Evolutionary conservation across 805 yeast species (phyloP).

Genomic region (Starmerella riodocensis): DNA sequence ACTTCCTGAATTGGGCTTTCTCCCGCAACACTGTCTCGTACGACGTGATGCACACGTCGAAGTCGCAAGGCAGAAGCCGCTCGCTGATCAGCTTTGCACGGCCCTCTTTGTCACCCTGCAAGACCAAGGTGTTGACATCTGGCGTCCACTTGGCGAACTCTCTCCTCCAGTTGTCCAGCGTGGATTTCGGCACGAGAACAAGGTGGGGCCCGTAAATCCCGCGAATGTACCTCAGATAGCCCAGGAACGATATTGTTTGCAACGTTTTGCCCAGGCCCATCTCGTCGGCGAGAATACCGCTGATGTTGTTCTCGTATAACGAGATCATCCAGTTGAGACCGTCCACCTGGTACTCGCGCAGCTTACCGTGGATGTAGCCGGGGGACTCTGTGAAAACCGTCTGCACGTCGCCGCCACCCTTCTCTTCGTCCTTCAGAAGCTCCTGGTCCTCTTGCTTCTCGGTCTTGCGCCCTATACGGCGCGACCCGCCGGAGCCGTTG

Average conservation of each 20-base stretch:
- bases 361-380: conserved; percentile 52
- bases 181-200: conserved; percentile 87
- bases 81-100: conserved; percentile 49
- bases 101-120: conserved; percentile 83
- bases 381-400: conserved; percentile 83
- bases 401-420: conserved; percentile 37
- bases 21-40: conserved; percentile 90
- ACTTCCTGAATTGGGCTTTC: conserved; percentile 61
- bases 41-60: conserved; percentile 82
- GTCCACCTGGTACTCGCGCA: conserved; percentile 86
- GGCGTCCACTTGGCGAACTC: conserved; percentile 96
- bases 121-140: conserved; percentile 68
- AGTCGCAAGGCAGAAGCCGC: conserved; percentile 53
- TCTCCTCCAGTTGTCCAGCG: conserved; percentile 90
- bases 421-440: conserved; percentile 67
- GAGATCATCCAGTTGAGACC: conserved; percentile 93
- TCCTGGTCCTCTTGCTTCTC: conserved; percentile 96
- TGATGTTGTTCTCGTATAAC: conserved; percentile 70
- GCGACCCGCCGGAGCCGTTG: conserved; percentile 20
- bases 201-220: conserved; percentile 81
- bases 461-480: conserved; percentile 60
- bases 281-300: conserved; percentile 94
- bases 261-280: conserved; percentile 97
- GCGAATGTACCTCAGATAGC: conserved; percentile 67
- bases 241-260: conserved; percentile 86